Evolutionary conservation across 495 filamentous ascomycete species (phyloP), one percentile per base, ranked within the genome.

Genomic region (Aspergillus heteromorphus): DNA sequence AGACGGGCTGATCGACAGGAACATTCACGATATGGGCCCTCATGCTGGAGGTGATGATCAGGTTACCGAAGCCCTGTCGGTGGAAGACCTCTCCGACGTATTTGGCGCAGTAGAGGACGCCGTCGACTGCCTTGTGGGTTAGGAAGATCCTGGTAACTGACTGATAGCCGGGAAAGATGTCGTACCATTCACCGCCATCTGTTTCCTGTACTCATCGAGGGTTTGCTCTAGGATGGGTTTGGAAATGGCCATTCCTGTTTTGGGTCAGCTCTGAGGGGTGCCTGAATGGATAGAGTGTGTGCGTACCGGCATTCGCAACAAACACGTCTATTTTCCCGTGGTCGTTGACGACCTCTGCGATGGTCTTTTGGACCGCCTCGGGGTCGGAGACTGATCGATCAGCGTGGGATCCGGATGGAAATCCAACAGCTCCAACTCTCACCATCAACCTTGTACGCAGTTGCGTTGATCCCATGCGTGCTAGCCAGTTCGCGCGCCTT

Each of bases 1-100:
- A 88, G 1, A 87, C 83, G 0, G 83, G 80, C 17, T 79, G 79
- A 16, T 83, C 72, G 19, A 83, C 68, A 1, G 83, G 84, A 41
- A 83, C 81, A 57, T 92, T 93, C 25, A 89, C 89, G 49, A 92
- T 73, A 16, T 83, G 86, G 2, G 79, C 89, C 63, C 84, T 88
- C 89, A 92, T 92, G 57, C 81, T 85, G 2, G 84, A 89, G 57
- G 90, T 88, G 57, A 92, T 67, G 48, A 86, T 83, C 41, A 92
- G 76, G 56, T 84, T 88, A 3, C 87, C 88, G 60, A 60, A 65
- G 31, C 66, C 65, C 31, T 77, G 70, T 45, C 60, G 59, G 9
- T 76, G 68, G 60, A 88, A 79, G 76, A 92, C 86, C 61, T 88
- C 63, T 38, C 77, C 77, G 30, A 64, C 72, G 48, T 60, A 70